Conservation (phyloP, 768 basidiomycete genomes). For the Hirschioporus abietinus region DNA sequence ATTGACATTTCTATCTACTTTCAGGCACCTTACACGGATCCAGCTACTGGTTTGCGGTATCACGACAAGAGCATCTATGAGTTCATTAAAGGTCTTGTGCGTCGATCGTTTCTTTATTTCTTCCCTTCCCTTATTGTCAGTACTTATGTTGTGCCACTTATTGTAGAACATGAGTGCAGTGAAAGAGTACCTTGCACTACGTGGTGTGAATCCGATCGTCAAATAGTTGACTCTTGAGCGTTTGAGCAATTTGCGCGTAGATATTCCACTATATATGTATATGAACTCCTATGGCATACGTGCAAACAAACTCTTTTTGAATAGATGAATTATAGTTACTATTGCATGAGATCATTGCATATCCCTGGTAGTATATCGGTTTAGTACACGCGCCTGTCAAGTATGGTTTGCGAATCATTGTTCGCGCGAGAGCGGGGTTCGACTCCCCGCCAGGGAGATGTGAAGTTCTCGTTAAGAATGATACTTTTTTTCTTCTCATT, state of each 20-base stretch:
- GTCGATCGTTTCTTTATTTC: constrained; percentile 14
- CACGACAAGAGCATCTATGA: constrained; percentile 88
- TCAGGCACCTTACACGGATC: constrained; percentile 81
- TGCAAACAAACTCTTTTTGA: too few species aligned
- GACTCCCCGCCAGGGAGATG: constrained; percentile 44
- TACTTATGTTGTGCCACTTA: background rate
- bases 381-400: background rate
- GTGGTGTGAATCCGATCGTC: constrained; percentile 46
- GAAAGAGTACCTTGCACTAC: constrained; percentile 69
- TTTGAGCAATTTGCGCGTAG: too few species aligned
- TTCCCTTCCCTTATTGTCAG: background rate
- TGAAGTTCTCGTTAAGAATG: too few species aligned
- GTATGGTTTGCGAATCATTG: too few species aligned
- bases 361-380: background rate
- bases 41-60: constrained; percentile 71
- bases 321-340: too few species aligned
- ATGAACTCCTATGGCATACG: too few species aligned
- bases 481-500: too few species aligned
- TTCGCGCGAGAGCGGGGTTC: constrained; percentile 42
- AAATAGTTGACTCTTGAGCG: constrained; percentile 25
- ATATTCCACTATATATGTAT: too few species aligned
- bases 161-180: constrained; percentile 62
- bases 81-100: constrained; percentile 66
- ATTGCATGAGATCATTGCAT: too few species aligned
- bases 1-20: background rate